Base-by-base conservation (phyloP, 2,329 filamentous ascomycete species). In the Berkeleyomyces rouxiae region DNA sequence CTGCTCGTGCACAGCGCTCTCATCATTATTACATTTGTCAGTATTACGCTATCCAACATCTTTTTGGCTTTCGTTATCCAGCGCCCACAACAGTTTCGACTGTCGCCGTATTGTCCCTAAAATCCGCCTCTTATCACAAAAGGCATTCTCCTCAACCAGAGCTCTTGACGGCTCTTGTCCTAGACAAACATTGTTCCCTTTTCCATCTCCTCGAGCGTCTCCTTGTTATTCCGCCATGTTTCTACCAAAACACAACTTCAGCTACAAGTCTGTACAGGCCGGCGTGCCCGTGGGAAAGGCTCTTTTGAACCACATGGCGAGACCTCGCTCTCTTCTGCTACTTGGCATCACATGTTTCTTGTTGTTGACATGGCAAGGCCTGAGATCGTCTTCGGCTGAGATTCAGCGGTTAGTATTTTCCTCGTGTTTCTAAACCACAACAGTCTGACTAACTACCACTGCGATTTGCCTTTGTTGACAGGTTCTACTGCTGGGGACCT, bases 401-500 rank as follows among this genome's bases (percentile, higher is more conserved):
- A 89, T 96, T 84, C 90, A 95, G 78, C 95, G 85, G 92, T 96
- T 79, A 69, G 80, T 66, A 39, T 40, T 57, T 4, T 13, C 23
- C 39, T 44, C 23, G 31, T 47, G 51, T 51, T 16, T 39, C 31
- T 42, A 33, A 43, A 13, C 7, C 43, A 60, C 33, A 10, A 33
- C 23, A 39, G 31, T 36, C 43, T 44, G 3, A 53, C 23, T 36
- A 51, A 46, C 64, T 33, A 40, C 55, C 49, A 31, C 23, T 36
- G 55, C 36, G 42, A 42, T 60, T 64, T 63, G 23, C 23, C 43
- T 60, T 46, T 11, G 40, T 64, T 44, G 66, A 66, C 70, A 97
- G 92, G 75, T 96, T 95, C 75, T 95, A 96, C 76, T 99, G 93
- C 78, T 97, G 90, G 82, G 93, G 93, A 10, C 92, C 93, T 11